These are phyloP conservation scores for Dictyophora rubrovolvata DNA, from an alignment of 768 basidiomycete species.

Conservation along the genomic window DNA sequence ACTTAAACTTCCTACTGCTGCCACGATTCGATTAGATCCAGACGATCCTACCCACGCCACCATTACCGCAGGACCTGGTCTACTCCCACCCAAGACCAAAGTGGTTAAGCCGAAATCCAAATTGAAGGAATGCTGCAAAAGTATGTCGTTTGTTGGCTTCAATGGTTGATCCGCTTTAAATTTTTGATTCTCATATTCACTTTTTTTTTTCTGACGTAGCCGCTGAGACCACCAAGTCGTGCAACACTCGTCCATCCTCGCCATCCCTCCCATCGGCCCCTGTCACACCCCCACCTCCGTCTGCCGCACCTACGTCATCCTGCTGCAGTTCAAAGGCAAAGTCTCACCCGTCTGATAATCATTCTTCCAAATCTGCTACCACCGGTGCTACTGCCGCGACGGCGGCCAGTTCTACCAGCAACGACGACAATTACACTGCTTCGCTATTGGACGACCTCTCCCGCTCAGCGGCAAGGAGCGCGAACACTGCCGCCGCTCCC, in stretches of 20 bases:
- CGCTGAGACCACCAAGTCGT: not conserved
- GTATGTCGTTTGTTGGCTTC: not conserved
- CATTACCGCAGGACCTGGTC: conserved; percentile 7
- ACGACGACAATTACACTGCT: not conserved
- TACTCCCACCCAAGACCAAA: conserved; percentile 29
- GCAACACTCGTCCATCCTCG: not conserved
- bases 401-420: not conserved
- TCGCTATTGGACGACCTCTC: not conserved
- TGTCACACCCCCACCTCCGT: not conserved
- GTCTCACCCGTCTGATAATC: not conserved
- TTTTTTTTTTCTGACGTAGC: not conserved
- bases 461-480: not conserved
- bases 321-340: conserved; percentile 5
- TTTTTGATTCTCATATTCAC: not conserved
- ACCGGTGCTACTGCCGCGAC: no score
- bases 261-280: not conserved
- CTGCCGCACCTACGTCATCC: conserved; percentile 2
- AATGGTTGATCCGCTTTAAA: not conserved
- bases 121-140: not conserved
- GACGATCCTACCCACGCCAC: conserved; percentile 16
- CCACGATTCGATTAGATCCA: conserved; percentile 14
- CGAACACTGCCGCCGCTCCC: not conserved
- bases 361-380: not conserved
- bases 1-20: conserved; percentile 10
- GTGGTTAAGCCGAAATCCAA: not conserved